Evolutionary conservation across 495 filamentous ascomycete species (phyloP).

Genomic region (Aspergillus nidulans): DNA sequence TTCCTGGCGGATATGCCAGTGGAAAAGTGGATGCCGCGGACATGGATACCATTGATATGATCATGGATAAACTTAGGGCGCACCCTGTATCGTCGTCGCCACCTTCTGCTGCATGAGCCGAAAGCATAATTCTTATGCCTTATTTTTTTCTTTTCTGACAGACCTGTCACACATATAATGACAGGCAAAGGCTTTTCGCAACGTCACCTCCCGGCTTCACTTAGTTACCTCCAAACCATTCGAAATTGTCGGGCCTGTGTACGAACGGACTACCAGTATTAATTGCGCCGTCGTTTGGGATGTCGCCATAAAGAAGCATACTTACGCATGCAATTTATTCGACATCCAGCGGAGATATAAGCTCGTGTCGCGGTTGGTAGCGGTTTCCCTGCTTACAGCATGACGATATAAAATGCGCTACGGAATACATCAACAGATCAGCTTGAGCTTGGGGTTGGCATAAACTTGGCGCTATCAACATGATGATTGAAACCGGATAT

Average conservation of each 20-base stretch:
- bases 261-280: not conserved
- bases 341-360: not conserved
- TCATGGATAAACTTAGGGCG: constrained; percentile 65
- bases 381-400: not conserved
- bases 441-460: not conserved
- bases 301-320: not conserved
- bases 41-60: constrained; percentile 75
- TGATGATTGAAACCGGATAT: not conserved
- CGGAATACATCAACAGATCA: not conserved
- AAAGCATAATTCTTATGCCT: not conserved
- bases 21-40: constrained; percentile 65
- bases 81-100: constrained; percentile 28
- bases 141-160: not conserved
- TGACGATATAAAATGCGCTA: not conserved
- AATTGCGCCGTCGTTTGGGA: not conserved
- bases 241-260: not conserved
- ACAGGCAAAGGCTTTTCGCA: not conserved
- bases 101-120: not conserved
- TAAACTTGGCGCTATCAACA: not conserved
- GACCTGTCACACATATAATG: not conserved
- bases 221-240: not conserved
- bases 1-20: constrained; percentile 58
- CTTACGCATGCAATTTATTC: not conserved
- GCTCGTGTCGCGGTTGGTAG: not conserved
- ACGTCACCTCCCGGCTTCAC: not conserved